phyloP scores from a whole-genome alignment of 1,284 basidiomycete genomes.

The Heterobasidion annosum region DNA sequence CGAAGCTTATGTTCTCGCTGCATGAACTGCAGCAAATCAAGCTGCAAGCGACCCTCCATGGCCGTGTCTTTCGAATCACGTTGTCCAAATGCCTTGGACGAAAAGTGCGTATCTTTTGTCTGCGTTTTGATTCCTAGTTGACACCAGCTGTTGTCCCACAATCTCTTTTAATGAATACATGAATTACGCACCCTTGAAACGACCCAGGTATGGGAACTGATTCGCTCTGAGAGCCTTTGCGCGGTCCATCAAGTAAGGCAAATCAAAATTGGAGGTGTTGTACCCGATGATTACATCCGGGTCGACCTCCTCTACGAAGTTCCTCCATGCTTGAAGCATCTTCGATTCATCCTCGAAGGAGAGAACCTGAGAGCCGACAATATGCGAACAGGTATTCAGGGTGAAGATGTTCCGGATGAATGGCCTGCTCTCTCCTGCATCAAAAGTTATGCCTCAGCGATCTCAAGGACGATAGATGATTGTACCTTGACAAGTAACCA shows the following conservation, averaged over 20 bases:
- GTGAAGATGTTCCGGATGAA: slow-evolving; percentile 97
- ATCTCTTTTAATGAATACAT: neutral
- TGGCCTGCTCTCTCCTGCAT: slow-evolving; percentile 75
- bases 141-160: neutral
- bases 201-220: slow-evolving; percentile 73
- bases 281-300: slow-evolving; percentile 94
- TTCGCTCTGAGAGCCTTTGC: slow-evolving; percentile 71
- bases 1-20: slow-evolving; percentile 93
- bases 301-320: slow-evolving; percentile 82
- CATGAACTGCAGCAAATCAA: slow-evolving; percentile 94
- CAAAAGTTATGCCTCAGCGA: neutral
- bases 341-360: slow-evolving; percentile 69
- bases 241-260: slow-evolving; percentile 88
- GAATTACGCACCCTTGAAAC: slow-evolving; percentile 54
- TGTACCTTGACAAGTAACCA: slow-evolving; percentile 91
- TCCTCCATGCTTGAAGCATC: slow-evolving; percentile 73
- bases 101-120: slow-evolving; percentile 89
- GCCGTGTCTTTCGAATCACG: slow-evolving; percentile 90
- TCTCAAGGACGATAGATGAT: neutral
- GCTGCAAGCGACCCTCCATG: slow-evolving; percentile 85
- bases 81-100: slow-evolving; percentile 91
- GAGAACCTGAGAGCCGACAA: slow-evolving; percentile 92
- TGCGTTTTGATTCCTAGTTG: slow-evolving; percentile 61
- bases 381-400: slow-evolving; percentile 85
- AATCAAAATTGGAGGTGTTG: slow-evolving; percentile 87